These are phyloP conservation scores for Aspergillus tubingensis DNA, from an alignment of 2,329 filamentous ascomycete genomes.

Conservation along the genomic window DNA sequence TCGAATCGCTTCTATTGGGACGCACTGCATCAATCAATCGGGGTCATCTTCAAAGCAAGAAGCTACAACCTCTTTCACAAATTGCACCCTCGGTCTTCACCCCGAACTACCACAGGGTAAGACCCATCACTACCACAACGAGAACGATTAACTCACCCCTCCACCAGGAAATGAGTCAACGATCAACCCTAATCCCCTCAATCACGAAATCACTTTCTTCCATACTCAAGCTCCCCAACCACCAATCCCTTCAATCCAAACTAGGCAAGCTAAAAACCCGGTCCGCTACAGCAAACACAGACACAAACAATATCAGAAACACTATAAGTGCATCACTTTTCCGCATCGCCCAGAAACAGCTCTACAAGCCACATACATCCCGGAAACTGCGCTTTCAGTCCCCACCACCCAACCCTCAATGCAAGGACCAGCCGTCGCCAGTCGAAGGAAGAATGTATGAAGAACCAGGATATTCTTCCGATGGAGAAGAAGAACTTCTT, in stretches of 20 bases:
- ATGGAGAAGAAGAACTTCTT: not conserved
- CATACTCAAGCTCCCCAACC: constrained; percentile 29
- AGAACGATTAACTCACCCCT: not conserved
- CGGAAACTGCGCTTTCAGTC: constrained; percentile 9
- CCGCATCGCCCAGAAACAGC: constrained; percentile 32
- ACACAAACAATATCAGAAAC: constrained; percentile 13
- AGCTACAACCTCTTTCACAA: constrained; percentile 22
- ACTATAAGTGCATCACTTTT: constrained; percentile 35
- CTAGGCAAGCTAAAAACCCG: constrained; percentile 11
- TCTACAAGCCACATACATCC: constrained; percentile 22
- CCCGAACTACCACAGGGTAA: constrained; percentile 32
- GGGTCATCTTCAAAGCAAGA: not conserved
- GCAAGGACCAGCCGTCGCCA: not conserved
- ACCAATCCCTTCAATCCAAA: constrained; percentile 19
- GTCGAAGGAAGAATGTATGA: not conserved
- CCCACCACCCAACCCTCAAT: not conserved
- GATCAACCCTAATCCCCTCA: constrained; percentile 36
- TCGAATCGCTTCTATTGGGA: constrained; percentile 19
- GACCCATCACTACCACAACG: not conserved
- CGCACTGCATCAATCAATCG: not conserved
- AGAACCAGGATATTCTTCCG: not conserved
- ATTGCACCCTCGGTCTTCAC: constrained; percentile 35
- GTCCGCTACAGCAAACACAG: not conserved
- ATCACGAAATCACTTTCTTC: constrained; percentile 38
- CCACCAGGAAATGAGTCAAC: constrained; percentile 38